These are phyloP conservation scores for Cavenderia fasciculata DNA, from an alignment of 78 protist genomes.

Conservation along the genomic window DNA sequence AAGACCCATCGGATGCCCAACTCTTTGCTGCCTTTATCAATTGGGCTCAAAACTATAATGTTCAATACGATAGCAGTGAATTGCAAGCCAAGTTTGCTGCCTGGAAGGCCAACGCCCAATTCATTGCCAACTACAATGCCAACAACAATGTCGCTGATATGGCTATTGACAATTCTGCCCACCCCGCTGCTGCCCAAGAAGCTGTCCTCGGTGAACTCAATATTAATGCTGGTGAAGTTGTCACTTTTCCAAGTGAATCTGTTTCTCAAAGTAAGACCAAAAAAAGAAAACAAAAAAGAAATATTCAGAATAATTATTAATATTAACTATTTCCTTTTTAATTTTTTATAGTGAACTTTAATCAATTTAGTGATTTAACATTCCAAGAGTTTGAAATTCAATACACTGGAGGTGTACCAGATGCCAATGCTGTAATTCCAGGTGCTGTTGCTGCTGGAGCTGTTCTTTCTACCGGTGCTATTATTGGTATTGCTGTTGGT, in stretches of 20 bases:
- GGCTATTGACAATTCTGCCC: neutral
- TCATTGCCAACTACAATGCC: neutral
- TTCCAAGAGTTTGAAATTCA: conserved; percentile 5
- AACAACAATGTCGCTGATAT: neutral
- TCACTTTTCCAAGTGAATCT: neutral
- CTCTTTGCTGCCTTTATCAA: neutral
- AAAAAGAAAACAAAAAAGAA: neutral
- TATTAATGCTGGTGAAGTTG: neutral
- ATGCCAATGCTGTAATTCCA: neutral
- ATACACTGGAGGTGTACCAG: conserved; percentile 18
- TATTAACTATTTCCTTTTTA: neutral
- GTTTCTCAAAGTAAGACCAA: neutral
- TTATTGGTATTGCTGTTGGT: conserved; percentile 38
- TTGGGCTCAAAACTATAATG: neutral
- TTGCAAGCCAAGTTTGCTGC: neutral
- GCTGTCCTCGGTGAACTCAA: neutral
- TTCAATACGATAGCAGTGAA: neutral
- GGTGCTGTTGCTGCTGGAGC: conserved; percentile 13
- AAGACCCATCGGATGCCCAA: neutral
- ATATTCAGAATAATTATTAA: neutral
- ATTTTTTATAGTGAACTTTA: neutral
- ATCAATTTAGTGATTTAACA: conserved; percentile 48
- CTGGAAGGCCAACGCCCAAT: conserved; percentile 13
- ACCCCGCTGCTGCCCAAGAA: neutral
- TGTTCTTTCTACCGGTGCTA: conserved; percentile 16